phyloP scores from a whole-genome alignment of 2,329 filamentous ascomycete genomes.

The Trichophyton verrucosum region DNA sequence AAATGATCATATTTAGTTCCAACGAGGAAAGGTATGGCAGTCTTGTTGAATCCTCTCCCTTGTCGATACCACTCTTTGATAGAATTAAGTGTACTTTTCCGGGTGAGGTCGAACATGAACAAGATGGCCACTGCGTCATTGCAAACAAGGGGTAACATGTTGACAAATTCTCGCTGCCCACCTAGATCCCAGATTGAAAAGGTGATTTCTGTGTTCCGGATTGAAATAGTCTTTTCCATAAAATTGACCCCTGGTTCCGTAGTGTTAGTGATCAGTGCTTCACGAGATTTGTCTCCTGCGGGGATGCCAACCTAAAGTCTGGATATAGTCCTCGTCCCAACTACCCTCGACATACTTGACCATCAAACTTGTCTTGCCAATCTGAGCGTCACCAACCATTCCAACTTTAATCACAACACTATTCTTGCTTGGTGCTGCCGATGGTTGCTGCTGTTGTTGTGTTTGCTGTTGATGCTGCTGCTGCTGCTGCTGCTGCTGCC shows the following conservation, averaged over 20 bases:
- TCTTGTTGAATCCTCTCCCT: slow-evolving; percentile 97
- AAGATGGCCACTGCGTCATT: slow-evolving; percentile 97
- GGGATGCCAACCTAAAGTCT: slow-evolving; percentile 61
- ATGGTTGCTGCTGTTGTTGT: slow-evolving; percentile 29
- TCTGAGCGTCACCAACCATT: slow-evolving; percentile 98
- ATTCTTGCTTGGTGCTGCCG: slow-evolving; percentile 31
- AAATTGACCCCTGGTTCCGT: slow-evolving; percentile 75
- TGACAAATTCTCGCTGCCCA: slow-evolving; percentile 96
- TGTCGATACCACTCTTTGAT: slow-evolving; percentile 99
- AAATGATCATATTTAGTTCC: slow-evolving; percentile 99
- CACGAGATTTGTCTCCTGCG: not conserved
- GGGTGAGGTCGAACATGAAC: slow-evolving; percentile 98
- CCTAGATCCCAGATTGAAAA: slow-evolving; percentile 99
- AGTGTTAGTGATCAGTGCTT: not conserved
- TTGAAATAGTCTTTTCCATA: slow-evolving; percentile 99
- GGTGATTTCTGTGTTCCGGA: slow-evolving; percentile 97
- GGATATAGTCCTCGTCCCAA: slow-evolving; percentile 99
- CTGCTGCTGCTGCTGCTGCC: slow-evolving; percentile 27
- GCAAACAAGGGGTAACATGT: slow-evolving; percentile 98
- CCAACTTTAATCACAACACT: slow-evolving; percentile 97
- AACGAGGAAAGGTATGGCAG: slow-evolving; percentile 93
- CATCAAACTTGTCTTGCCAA: slow-evolving; percentile 98
- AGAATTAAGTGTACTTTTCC: slow-evolving; percentile 95
- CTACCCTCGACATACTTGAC: slow-evolving; percentile 99
- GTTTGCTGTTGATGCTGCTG: not conserved